phyloP scores from a whole-genome alignment of 2,329 filamentous ascomycete genomes.

The Paracoccidioides brasiliensis region DNA sequence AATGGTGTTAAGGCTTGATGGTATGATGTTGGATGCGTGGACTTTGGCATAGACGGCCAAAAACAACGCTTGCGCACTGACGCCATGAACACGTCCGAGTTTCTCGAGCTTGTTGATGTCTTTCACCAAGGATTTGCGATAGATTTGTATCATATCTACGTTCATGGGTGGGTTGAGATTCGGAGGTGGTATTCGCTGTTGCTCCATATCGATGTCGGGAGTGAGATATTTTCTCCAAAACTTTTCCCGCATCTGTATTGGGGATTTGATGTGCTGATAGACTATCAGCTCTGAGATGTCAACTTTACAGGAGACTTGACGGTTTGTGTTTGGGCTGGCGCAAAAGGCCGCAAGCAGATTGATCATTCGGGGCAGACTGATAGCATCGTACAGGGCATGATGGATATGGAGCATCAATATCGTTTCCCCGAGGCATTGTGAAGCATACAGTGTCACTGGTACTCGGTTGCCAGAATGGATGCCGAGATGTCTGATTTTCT shows the following conservation, averaged over 20 bases:
- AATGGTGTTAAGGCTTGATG: neutral
- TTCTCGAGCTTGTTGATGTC: constrained; percentile 30
- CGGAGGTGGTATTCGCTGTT: neutral
- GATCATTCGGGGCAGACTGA: constrained; percentile 58
- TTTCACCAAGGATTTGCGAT: constrained; percentile 38
- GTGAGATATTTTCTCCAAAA: constrained; percentile 35
- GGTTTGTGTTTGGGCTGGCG: constrained; percentile 14
- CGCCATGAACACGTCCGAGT: constrained; percentile 38
- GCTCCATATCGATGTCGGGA: neutral
- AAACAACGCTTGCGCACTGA: constrained; percentile 62
- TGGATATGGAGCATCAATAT: constrained; percentile 51
- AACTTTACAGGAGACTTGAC: constrained; percentile 10
- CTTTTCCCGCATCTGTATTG: constrained; percentile 20
- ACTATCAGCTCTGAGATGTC: constrained; percentile 34
- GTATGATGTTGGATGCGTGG: neutral
- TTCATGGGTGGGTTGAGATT: neutral
- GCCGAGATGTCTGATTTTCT: constrained; percentile 10
- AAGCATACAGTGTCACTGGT: constrained; percentile 25
- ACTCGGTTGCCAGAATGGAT: constrained; percentile 11
- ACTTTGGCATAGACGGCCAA: constrained; percentile 52
- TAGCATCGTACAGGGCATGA: constrained; percentile 77
- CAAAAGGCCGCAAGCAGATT: constrained; percentile 37
- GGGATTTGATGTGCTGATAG: constrained; percentile 17
- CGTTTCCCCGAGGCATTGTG: constrained; percentile 20
- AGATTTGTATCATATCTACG: constrained; percentile 19